phyloP scores from a whole-genome alignment of 768 basidiomycete species.

The Psilocybe sp. region DNA sequence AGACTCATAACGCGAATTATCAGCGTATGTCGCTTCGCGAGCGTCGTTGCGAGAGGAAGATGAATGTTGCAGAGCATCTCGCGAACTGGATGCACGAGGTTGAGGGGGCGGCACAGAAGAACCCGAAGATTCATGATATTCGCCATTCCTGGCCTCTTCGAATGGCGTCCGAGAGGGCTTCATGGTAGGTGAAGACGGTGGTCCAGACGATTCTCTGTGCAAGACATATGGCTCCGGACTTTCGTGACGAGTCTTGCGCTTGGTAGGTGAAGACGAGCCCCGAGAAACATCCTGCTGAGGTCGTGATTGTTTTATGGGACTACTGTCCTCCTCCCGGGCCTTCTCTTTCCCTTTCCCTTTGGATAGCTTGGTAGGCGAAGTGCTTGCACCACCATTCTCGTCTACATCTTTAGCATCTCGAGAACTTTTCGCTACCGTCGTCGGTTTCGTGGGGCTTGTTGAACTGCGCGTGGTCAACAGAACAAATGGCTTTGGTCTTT shows the following conservation, averaged over 20 bases:
- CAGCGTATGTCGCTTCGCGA: too few species aligned
- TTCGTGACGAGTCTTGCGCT: background rate
- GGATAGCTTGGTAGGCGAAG: conserved; percentile 1
- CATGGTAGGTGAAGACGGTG: background rate
- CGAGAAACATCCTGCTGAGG: background rate
- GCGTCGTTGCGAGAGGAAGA: background rate
- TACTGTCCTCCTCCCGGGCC: background rate
- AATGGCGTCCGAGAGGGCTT: background rate
- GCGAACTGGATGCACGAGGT: background rate
- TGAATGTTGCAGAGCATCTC: background rate
- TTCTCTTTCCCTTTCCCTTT: conserved; percentile 12
- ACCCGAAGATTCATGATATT: background rate
- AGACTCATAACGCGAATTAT: too few species aligned
- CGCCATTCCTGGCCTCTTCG: background rate
- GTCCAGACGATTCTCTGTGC: background rate
- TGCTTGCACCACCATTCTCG: background rate
- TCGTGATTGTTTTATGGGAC: background rate
- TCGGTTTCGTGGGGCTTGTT: background rate
- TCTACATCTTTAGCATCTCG: too few species aligned
- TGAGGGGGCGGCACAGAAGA: background rate
- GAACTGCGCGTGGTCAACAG: conserved; percentile 2
- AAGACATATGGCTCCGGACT: background rate
- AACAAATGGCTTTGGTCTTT: background rate
- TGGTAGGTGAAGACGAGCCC: too few species aligned
- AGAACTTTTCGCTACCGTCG: background rate